Base-by-base conservation (phyloP, 306 rosid genomes). In the Erythrophleum fordii region DNA sequence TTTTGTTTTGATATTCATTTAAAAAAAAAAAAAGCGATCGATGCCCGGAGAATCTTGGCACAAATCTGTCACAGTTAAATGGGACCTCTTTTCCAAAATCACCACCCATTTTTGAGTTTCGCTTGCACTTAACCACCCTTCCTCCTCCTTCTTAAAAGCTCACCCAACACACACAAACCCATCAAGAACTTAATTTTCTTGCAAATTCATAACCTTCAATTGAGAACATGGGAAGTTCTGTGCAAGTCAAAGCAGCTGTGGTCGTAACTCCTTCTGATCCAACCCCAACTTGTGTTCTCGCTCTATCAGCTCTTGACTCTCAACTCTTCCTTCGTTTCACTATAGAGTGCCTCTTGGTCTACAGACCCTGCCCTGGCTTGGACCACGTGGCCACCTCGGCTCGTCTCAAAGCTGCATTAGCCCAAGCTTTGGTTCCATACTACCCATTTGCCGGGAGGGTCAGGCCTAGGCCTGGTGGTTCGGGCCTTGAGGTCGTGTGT, bases 301-400 rank as follows among this genome's bases (percentile, higher is more conserved):
- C 79, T 2, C 97, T 95, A 53, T 95, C 98, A 0, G 77, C 97
- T 25, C 29, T 95, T 5, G 98, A 95, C 53, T 95, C 97, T 1
- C 98, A 95, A 56, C 97, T 87, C 83, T 95, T 95, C 80, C 92
- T 95, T 28, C 97, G 97, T 28, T 95, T 95, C 88, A 90, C 92
- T 6, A 86, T 92, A 1, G 98, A 95, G 75, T 95, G 92, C 73
- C 95, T 95, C 65, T 18, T 92, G 0, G 29, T 92, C 12, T 95
- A 88, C 86, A 61, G n/a, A 31, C 85, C 91, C 26, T 16, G 28
- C 8, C 83, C 87, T 6, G 73, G 56, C 52, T 35, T 73, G 3
- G 86, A 92, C 82, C 86, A 18, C 1, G 22, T 10, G 2, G 25
- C 87, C 6, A 55, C 85, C 49, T 5, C 79, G 0, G 72, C 93